phyloP scores from a whole-genome alignment of 208 protist species.

The Leishmania amazonensis region DNA sequence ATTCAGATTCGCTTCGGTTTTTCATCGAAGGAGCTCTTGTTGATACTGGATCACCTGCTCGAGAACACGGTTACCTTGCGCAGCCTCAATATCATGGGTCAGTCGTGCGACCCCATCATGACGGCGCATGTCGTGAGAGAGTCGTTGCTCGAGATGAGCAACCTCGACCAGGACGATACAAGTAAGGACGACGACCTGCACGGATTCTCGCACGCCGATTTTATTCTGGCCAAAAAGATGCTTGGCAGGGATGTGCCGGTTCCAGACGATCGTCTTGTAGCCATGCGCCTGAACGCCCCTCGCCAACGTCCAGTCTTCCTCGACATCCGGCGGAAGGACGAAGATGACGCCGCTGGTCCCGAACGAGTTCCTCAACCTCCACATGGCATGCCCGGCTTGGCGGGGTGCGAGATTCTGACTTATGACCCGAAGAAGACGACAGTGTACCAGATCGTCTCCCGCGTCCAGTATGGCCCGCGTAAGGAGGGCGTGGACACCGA shows the following conservation, averaged over 20 bases:
- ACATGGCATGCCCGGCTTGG: constrained; percentile 43
- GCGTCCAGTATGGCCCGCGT: constrained; percentile 57
- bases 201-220: constrained; percentile 84
- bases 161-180: constrained; percentile 54
- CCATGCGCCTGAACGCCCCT: constrained; percentile 61
- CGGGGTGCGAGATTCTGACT: constrained; percentile 1
- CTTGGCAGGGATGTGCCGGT: constrained; percentile 70
- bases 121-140: constrained; percentile 62
- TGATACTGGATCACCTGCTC: constrained; percentile 57
- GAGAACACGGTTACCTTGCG: constrained; percentile 55
- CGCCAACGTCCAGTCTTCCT: constrained; percentile 68
- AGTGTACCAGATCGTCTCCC: constrained; percentile 55
- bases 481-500: constrained; percentile 54
- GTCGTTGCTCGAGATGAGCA: constrained; percentile 56
- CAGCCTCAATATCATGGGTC: constrained; percentile 48
- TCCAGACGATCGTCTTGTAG: constrained; percentile 59
- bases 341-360: background rate
- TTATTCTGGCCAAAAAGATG: constrained; percentile 80
- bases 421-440: constrained; percentile 57
- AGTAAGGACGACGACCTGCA: constrained; percentile 62
- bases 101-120: constrained; percentile 45
- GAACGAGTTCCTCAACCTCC: constrained; percentile 26
- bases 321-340: constrained; percentile 25
- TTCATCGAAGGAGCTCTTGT: constrained; percentile 50
- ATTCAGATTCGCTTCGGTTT: constrained; percentile 89